Base-by-base conservation (phyloP, 176 grass and related monocot species). In the Eleusine coracana region DNA sequence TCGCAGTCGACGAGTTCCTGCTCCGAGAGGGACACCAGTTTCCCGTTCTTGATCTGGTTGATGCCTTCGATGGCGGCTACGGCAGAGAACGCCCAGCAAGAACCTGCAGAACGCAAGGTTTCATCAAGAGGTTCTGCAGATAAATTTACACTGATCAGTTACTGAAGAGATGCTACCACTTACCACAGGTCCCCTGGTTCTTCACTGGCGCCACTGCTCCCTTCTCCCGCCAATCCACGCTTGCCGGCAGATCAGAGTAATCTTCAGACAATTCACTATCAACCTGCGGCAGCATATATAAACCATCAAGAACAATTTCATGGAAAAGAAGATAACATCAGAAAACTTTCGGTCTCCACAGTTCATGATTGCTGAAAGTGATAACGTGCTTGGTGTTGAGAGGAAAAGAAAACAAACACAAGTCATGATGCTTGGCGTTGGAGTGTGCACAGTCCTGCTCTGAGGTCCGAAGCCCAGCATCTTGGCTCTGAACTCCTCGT, bases 1-100 rank as follows among this genome's bases (percentile, higher is more conserved):
- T 81, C 87, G 65, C 94, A 97, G 81, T 97, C 89, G 12, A 97
- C 76, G n/a, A 97, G 80, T 83, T 92, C 91, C 82, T 97, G 87
- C 68, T 94, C 91, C 8, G 94, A 94, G 59, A 94, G 82, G 54
- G 86, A 85, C 29, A 88, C 71, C 40, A 97, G 52, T 54, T 76
- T 73, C 21, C 89, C 85, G 0, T 52, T 90, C 80, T 86, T 90
- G 83, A 94, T 97, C 70, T 94, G 44, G 71, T 79, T 86, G 28
- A 90, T 71, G n/a, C 89, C 89, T 67, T 97, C 91, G 0, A 97
- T 88, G 6, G 91, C 74, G 36, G 94, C 94, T 4, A 97, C 89
- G 0, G 91, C 70, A 0, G 92, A 82, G 74, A 94, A 97, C 41
- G 92, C 87, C 94, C 91, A 92, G 58, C 89, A 97, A 42, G 85